These are phyloP conservation scores for Fistulinella cinereoalba DNA, from an alignment of 1,284 basidiomycete species.

Conservation along the genomic window DNA sequence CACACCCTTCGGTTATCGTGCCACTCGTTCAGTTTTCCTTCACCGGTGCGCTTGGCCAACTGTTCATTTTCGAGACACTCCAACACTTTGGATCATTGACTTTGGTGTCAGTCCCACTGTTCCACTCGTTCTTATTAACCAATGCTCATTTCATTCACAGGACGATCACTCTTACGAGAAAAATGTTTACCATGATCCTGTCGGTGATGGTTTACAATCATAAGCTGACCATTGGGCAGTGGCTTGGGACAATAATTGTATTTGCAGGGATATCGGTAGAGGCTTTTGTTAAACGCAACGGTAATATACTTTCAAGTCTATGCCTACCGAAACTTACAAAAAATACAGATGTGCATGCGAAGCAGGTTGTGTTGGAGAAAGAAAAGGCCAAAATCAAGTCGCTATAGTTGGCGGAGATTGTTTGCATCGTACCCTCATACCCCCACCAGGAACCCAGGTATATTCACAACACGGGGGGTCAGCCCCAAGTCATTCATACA, in stretches of 20 bases:
- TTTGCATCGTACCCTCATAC: conserved; percentile 14
- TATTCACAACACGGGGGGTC: conserved; percentile 17
- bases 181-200: conserved; percentile 97
- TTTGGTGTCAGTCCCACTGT: conserved; percentile 64
- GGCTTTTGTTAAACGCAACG: conserved; percentile 83
- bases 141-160: conserved; percentile 37
- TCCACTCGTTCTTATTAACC: neutral
- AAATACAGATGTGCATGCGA: conserved; percentile 69
- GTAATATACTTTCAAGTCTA: conserved; percentile 37
- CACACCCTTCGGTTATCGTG: conserved; percentile 75
- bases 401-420: conserved; percentile 42
- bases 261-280: conserved; percentile 94
- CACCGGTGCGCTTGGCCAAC: conserved; percentile 90
- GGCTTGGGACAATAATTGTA: conserved; percentile 87
- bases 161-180: conserved; percentile 94
- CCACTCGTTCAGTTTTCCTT: conserved; percentile 86
- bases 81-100: conserved; percentile 95
- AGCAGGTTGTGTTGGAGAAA: conserved; percentile 74
- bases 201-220: conserved; percentile 94
- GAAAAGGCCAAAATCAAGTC: conserved; percentile 79
- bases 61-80: conserved; percentile 98
- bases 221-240: conserved; percentile 80
- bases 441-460: conserved; percentile 10
- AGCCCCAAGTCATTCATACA: conserved; percentile 21
- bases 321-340: conserved; percentile 1